Percentiles rank a stretch among this genome's conserved stretches.
phyloP scores from a whole-genome alignment of 1,139 yeast genomes.

The Pichia sp. region DNA sequence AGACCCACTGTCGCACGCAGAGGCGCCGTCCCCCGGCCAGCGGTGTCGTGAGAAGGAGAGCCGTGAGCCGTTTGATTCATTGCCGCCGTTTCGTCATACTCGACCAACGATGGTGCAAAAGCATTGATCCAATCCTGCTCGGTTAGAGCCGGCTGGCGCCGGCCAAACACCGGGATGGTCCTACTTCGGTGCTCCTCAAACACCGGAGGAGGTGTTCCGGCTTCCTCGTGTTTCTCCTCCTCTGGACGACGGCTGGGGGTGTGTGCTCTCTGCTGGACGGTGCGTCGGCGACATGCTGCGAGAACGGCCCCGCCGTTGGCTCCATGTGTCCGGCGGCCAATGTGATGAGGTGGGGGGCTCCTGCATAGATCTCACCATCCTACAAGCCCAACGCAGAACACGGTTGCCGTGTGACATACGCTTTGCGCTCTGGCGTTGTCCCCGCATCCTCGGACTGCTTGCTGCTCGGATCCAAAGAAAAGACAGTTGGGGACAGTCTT shows the following conservation, averaged over 20 bases:
- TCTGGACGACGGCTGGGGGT: not conserved
- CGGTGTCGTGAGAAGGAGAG: not conserved
- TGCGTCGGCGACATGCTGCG: too few species aligned
- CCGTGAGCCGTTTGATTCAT: not conserved
- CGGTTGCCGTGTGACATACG: not conserved
- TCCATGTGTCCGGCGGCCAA: conserved; percentile 1
- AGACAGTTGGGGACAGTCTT: conserved; percentile 3
- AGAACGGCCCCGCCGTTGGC: not conserved
- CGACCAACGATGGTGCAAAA: not conserved
- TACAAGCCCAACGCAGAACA: conserved; percentile 3
- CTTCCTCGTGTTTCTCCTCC: not conserved
- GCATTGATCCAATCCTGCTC: conserved; percentile 11
- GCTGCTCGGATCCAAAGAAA: conserved; percentile 1
- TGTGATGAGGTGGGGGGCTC: not conserved
- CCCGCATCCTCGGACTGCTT: not conserved
- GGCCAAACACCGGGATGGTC: conserved; percentile 9
- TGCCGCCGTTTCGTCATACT: conserved; percentile 5
- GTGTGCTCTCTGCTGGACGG: too few species aligned
- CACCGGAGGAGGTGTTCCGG: not conserved
- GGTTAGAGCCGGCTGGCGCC: not conserved
- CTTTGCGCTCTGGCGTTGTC: not conserved
- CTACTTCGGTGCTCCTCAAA: conserved; percentile 3
- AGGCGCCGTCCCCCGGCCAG: not conserved
- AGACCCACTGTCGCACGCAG: not conserved
- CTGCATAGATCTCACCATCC: not conserved